Base-by-base conservation (phyloP, 768 basidiomycete genomes). In the Hygrophoropsis aurantiaca region DNA sequence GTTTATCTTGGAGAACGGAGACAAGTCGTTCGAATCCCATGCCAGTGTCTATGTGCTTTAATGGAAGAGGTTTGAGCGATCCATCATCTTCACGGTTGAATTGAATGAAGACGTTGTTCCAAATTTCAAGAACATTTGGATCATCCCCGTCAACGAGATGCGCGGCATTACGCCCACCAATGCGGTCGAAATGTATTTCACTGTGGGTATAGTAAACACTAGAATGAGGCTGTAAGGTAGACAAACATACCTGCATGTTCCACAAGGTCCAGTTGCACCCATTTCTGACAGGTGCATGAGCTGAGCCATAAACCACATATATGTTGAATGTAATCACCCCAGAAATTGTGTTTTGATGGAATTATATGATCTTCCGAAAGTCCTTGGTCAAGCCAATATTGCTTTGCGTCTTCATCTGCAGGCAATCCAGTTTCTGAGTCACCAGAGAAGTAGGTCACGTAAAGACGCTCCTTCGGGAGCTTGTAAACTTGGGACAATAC, bases 31-130 rank as follows among this genome's bases (percentile, higher is more conserved):
- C 97, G 67, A 97, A 99, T 35, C 97, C 97, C 94, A 99, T 94
- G 42, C 97, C 97, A 5, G 97, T 99, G 64, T 99, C 97, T 52
- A 99, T 90, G 58, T 99, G 97, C 68, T 94, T 93, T 25, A 85
- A 81, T 20, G 97, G 97, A 11, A 99, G 79, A 1, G 80, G 50
- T 43, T 79, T 82, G 13, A 99, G 78, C 16, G 84, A 81, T 33
- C 89, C 87, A 47, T 94, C 89, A 36, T 82, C 80, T 66, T 98
- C 95, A 39, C 97, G 89, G 65, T 99, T 98, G 74, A 89, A 99
- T 60, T 97, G 94, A 62, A 99, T 98, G 65, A 97, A 99, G 47
- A 99, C 97, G 64, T 97, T 97, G 74, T 99, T 99, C 97, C 97
- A 99, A 56, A 99, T 94, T 68, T 95, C 93, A 48, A 99, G 79